phyloP scores from a whole-genome alignment of 2,329 filamentous ascomycete genomes.

The Colletotrichum echinochloae region DNA sequence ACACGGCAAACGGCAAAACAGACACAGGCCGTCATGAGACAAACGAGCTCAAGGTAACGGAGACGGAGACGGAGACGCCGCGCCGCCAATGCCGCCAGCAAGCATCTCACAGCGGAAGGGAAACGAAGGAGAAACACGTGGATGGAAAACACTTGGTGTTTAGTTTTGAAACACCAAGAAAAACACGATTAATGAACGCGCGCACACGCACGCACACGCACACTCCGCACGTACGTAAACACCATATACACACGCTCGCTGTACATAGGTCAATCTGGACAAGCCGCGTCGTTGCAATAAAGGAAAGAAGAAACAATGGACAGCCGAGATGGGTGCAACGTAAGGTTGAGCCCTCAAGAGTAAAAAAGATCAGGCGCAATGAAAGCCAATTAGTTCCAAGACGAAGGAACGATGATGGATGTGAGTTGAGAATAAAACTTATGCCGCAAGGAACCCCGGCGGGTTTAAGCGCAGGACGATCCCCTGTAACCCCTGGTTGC shows the following conservation, averaged over 20 bases:
- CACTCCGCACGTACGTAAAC: not conserved
- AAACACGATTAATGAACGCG: constrained; percentile 16
- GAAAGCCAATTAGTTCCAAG: not conserved
- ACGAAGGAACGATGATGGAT: not conserved
- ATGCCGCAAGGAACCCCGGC: constrained; percentile 20
- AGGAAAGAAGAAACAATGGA: not conserved
- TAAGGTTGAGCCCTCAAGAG: not conserved
- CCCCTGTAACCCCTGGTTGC: constrained; percentile 26
- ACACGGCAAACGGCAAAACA: not conserved
- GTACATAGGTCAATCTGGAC: not conserved
- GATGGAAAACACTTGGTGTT: not conserved
- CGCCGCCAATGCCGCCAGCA: not conserved
- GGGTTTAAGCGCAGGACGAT: not conserved
- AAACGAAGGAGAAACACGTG: not conserved
- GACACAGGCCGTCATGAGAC: constrained; percentile 3
- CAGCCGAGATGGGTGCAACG: not conserved
- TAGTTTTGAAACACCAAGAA: constrained; percentile 8
- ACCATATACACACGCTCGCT: too few species aligned
- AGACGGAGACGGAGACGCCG: not conserved
- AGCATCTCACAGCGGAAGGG: not conserved
- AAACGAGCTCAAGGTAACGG: not conserved
- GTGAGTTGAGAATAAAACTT: not conserved
- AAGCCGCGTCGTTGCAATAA: not conserved
- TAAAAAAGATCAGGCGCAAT: constrained; percentile 18
- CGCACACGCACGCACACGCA: not conserved